phyloP scores from a whole-genome alignment of 2,329 filamentous ascomycete species.

The Lomentospora prolificans region DNA sequence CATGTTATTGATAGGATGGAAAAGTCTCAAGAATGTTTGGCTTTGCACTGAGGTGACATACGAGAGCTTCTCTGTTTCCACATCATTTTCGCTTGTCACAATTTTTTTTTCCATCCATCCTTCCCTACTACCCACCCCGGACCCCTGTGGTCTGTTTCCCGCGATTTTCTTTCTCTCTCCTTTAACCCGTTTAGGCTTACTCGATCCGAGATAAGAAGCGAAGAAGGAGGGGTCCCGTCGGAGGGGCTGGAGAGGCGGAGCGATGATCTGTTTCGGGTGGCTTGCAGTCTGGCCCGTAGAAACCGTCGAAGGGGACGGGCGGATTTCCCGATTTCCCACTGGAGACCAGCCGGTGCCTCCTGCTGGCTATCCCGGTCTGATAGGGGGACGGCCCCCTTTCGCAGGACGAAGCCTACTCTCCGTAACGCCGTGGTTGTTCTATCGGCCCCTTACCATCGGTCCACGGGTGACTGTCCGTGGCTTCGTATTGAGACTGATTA shows the following conservation, averaged over 20 bases:
- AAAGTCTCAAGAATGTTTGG: neutral
- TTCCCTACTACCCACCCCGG: too few relatives aligned
- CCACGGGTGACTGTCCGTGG: neutral
- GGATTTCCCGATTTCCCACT: neutral
- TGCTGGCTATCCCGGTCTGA: too few relatives aligned
- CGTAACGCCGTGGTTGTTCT: neutral
- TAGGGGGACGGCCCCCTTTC: too few relatives aligned
- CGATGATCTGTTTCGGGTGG: conserved; percentile 2
- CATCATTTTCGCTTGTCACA: neutral
- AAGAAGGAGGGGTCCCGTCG: neutral
- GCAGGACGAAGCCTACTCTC: too few relatives aligned
- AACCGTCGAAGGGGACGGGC: neutral
- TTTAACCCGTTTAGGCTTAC: neutral
- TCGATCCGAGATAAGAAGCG: neutral
- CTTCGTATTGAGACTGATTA: neutral
- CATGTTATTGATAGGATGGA: neutral
- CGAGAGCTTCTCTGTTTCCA: neutral
- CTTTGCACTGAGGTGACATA: neutral
- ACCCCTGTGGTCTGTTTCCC: neutral
- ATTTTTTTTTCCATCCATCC: neutral
- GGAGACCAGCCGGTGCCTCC: neutral
- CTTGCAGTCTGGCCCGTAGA: neutral
- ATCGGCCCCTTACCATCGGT: neutral
- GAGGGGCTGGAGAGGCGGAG: neutral
- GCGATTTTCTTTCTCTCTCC: neutral